phyloP scores from a whole-genome alignment of 140 eudicot genomes.

The Oenanthe javanica region DNA sequence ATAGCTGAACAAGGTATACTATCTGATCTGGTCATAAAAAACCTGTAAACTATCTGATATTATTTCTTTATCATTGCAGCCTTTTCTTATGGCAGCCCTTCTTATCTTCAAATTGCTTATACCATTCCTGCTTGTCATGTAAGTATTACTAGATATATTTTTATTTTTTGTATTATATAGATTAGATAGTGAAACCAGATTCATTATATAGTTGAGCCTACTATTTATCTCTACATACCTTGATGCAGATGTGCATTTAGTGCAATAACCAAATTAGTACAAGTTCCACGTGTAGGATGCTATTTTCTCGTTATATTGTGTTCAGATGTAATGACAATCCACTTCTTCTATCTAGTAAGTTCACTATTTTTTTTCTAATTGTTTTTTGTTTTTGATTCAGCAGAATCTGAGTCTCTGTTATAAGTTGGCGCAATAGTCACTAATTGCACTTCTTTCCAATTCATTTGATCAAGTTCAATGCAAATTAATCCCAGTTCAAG shows the following conservation, averaged over 20 bases:
- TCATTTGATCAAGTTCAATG: neutral
- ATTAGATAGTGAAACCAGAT: too few relatives aligned
- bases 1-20: constrained; percentile 1
- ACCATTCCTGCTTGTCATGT: constrained; percentile 96
- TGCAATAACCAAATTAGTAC: constrained; percentile 71
- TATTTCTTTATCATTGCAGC: constrained; percentile 44
- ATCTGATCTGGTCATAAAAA: neutral
- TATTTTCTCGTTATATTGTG: constrained; percentile 84
- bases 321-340: constrained; percentile 97
- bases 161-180: neutral
- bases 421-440: neutral
- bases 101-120: constrained; percentile 84
- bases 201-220: neutral
- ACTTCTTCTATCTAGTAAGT: constrained; percentile 93
- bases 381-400: neutral
- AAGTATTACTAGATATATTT: constrained; percentile 26
- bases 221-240: neutral
- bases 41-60: constrained; percentile 7
- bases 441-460: neutral
- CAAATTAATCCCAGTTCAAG: neutral
- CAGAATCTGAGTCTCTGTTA: neutral
- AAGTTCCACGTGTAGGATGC: constrained; percentile 84
- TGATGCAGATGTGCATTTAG: constrained; percentile 89
- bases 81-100: constrained; percentile 96
- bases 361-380: neutral